Base-by-base conservation (phyloP, 352 stramenopile species). In the Phytophthora aleatoria region DNA sequence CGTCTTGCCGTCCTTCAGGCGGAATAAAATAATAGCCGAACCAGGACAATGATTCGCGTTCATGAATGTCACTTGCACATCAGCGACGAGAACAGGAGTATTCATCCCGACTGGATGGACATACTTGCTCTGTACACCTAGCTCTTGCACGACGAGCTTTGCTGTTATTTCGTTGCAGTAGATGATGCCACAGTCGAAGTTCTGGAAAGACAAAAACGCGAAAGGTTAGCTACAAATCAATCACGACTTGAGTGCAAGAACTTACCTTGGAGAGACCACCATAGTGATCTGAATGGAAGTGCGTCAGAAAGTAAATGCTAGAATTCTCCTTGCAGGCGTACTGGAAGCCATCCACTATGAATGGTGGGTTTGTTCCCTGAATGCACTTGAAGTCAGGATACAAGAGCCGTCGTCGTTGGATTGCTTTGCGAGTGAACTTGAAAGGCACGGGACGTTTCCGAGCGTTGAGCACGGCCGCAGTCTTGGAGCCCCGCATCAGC, bases 231-330 rank as follows among this genome's bases (percentile, higher is more conserved):
- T 39, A 38, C 12, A 28, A 36, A 38, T 15, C 26, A 57, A 2
- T 10, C 7, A 12, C 35, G 5, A 36, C 20, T 8, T 45, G 36
- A 33, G 4, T 3, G n/a, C 42, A 30, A 16, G 42, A 15, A 57
- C 45, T 52, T 39, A 89, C 74, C 58, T 89, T 92, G 3, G 73
- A 79, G 26, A 99, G 89, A 1, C 97, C 97, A 20, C 77, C 82
- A 71, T 99, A 99, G 69, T 99, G 97, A 75, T 99, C 97, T 10
- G 86, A 96, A 76, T 99, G 97, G 69, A 99, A 99, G 76, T 99
- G 97, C 16, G 96, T 98, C 39, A 99, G 81, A 60, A 99, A 99
- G 58, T 99, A 99, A 47, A 92, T 73, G 50, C 71, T 94, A 11
- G 81, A 92, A 9, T 93, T 76, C 36, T 80, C 42, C 41, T 86